A percentile compares a stretch with the other conserved stretches of the same genome.
phyloP scores from a whole-genome alignment of 1,139 yeast species.

The Hyphopichia burtonii region DNA sequence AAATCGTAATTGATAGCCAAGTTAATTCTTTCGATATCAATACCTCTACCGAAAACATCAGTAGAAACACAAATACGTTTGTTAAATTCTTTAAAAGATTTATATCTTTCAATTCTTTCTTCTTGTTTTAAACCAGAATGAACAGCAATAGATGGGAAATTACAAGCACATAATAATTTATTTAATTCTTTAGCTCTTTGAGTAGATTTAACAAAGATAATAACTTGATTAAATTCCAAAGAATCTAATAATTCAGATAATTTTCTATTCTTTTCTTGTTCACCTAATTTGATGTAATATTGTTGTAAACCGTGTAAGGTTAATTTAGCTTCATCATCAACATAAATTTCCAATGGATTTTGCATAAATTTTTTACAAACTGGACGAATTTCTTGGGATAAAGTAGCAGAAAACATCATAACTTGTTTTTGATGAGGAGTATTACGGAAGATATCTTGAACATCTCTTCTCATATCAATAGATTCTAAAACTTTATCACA shows the following conservation, averaged over 20 bases:
- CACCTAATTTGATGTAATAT: conserved; percentile 85
- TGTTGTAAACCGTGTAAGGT: conserved; percentile 98
- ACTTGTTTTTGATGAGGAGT: conserved; percentile 99
- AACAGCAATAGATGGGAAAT: conserved; percentile 96
- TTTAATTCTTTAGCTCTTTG: conserved; percentile 91
- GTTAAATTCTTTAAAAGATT: conserved; percentile 95
- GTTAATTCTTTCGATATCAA: conserved; percentile 97
- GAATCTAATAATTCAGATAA: conserved; percentile 90
- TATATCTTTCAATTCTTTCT: conserved; percentile 96
- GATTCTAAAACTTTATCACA: conserved; percentile 97
- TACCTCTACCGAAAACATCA: conserved; percentile 99
- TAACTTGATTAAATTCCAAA: conserved; percentile 96
- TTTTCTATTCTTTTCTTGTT: conserved; percentile 91
- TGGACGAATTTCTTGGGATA: conserved; percentile 92
- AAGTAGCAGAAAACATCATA: conserved; percentile 98
- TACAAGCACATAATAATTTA: conserved; percentile 84
- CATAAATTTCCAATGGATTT: conserved; percentile 95
- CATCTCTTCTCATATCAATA: conserved; percentile 96
- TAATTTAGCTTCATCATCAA: conserved; percentile 96
- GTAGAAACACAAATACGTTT: conserved; percentile 98
- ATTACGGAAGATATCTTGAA: conserved; percentile 95
- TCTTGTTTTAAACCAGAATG: conserved; percentile 97
- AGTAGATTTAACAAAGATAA: conserved; percentile 91
- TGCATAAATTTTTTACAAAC: conserved; percentile 98
- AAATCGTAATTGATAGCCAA: conserved; percentile 96